A percentile compares a stretch with the other conserved stretches of the same genome.
phyloP scores from a whole-genome alignment of 805 yeast genomes.

The Suhomyces sp. region DNA sequence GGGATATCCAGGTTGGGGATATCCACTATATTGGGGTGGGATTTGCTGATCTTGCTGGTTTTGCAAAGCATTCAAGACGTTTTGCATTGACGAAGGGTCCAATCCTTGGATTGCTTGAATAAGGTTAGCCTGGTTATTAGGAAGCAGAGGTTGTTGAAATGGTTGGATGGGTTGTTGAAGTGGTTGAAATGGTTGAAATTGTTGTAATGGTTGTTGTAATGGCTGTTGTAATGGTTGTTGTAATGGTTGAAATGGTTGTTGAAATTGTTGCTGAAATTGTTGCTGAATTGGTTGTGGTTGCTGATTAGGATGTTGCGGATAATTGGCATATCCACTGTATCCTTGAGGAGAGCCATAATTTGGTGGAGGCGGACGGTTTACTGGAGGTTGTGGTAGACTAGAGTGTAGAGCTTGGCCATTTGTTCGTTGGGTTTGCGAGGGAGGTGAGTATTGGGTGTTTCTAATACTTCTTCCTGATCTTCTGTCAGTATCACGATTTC shows the following conservation, averaged over 20 bases:
- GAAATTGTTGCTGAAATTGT: slow-evolving; percentile 4
- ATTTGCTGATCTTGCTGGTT: slow-evolving; percentile 22
- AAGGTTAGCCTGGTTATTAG: slow-evolving; percentile 9
- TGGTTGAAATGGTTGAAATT: neutral
- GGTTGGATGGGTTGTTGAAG: neutral
- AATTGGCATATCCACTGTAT: neutral
- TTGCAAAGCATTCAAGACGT: slow-evolving; percentile 28
- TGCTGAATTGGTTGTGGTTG: neutral
- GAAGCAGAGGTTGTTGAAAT: neutral
- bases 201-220: neutral
- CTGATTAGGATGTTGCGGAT: neutral
- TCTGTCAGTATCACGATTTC: neutral
- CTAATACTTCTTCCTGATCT: slow-evolving; percentile 1
- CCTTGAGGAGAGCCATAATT: neutral
- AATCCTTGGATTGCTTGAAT: slow-evolving; percentile 21
- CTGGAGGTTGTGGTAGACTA: neutral
- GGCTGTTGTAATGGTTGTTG: slow-evolving; percentile 2
- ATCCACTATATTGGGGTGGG: neutral
- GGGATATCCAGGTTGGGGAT: slow-evolving; percentile 2
- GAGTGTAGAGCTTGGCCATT: slow-evolving; percentile 7
- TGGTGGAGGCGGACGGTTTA: neutral
- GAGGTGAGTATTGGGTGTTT: neutral
- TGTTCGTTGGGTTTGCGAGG: neutral
- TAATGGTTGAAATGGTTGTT: slow-evolving; percentile 3
- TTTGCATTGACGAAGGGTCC: slow-evolving; percentile 35